Evolutionary conservation across 768 basidiomycete species (phyloP).

Genomic region (Auriscalpium vulgare): DNA sequence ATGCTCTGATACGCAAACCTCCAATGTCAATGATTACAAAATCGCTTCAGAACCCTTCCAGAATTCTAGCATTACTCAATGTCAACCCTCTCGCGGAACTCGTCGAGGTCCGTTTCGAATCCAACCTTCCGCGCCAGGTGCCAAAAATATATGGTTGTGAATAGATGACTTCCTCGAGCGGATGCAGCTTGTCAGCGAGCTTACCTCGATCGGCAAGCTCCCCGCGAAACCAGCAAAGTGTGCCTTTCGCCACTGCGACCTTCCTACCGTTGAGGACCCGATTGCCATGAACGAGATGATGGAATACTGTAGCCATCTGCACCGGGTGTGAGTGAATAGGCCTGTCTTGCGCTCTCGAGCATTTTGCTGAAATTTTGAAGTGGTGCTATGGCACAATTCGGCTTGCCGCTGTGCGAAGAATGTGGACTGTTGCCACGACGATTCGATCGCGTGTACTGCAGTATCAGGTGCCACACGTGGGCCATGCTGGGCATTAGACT

Average conservation of each 20-base stretch:
- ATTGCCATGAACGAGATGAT: not conserved
- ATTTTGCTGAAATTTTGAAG: not conserved
- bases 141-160: not conserved
- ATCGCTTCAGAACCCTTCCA: no score
- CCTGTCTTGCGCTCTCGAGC: not conserved
- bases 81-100: not conserved
- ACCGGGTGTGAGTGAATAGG: not conserved
- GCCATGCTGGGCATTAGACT: not conserved
- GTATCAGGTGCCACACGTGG: constrained; percentile 2
- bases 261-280: not conserved
- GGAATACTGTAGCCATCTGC: not conserved
- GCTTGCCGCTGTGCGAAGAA: constrained; percentile 1
- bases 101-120: not conserved
- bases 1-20: no score
- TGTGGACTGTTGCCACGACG: constrained; percentile 1
- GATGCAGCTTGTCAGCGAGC: not conserved
- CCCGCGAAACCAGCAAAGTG: no score
- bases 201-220: no score
- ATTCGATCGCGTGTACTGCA: constrained; percentile 1
- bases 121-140: not conserved
- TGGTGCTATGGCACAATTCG: not conserved
- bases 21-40: no score
- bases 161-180: not conserved
- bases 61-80: no score
- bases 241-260: not conserved